phyloP scores from a whole-genome alignment of 306 rosid genomes.

The Cajanus cajan region DNA sequence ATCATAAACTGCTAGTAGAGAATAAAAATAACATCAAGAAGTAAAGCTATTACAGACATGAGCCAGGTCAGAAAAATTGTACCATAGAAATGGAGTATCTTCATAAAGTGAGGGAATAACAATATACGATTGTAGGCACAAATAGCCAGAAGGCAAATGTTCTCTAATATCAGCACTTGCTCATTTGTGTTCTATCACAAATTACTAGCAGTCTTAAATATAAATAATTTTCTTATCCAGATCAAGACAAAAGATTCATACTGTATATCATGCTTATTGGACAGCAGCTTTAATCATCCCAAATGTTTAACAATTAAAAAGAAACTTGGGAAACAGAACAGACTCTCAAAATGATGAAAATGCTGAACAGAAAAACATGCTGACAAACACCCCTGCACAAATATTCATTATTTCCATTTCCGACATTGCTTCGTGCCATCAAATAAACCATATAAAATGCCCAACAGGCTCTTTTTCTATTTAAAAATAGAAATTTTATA shows the following conservation, averaged over 20 bases:
- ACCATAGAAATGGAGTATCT: slow-evolving; percentile 3
- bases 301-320: not conserved
- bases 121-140: not conserved
- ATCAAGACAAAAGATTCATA: slow-evolving; percentile 14
- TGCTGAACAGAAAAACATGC: not conserved
- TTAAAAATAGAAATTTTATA: not conserved
- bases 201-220: not conserved
- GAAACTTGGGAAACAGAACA: not conserved
- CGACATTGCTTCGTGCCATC: not conserved
- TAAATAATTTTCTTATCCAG: slow-evolving; percentile 8
- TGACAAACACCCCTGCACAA: not conserved
- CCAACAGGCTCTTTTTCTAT: not conserved
- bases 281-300: not conserved
- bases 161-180: not conserved
- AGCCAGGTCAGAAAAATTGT: slow-evolving; percentile 8
- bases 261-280: not conserved
- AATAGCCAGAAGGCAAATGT: slow-evolving; percentile 11
- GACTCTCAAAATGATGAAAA: too few species aligned
- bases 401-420: not conserved
- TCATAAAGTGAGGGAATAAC: not conserved
- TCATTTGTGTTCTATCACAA: not conserved
- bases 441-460: not conserved
- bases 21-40: slow-evolving; percentile 8
- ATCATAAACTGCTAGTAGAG: slow-evolving; percentile 18
- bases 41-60: not conserved